phyloP scores from a whole-genome alignment of 768 basidiomycete genomes.

The Russula compacta region DNA sequence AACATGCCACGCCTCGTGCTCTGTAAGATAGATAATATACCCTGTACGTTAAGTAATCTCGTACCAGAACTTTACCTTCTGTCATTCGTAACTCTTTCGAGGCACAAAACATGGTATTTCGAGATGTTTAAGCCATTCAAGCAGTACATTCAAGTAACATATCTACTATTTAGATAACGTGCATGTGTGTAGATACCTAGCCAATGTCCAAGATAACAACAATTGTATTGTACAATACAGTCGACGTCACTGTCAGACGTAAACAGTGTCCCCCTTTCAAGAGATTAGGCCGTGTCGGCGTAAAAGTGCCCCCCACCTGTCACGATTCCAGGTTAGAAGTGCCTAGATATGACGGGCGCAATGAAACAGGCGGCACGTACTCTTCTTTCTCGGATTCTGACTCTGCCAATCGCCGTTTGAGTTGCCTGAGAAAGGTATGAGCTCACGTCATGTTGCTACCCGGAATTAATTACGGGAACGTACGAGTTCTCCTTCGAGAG shows the following conservation, averaged over 20 bases:
- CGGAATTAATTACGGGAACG: conserved; percentile 25
- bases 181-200: conserved; percentile 10
- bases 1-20: neutral
- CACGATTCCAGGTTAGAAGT: neutral
- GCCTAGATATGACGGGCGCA: neutral
- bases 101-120: neutral
- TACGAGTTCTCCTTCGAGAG: conserved; percentile 74
- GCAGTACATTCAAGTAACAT: conserved; percentile 15
- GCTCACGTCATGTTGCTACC: neutral
- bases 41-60: conserved; percentile 10
- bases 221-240: conserved; percentile 13
- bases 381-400: conserved; percentile 70
- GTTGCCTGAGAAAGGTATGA: conserved; percentile 36
- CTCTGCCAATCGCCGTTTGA: conserved; percentile 64
- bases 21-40: conserved; percentile 10
- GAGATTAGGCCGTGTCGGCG: conserved; percentile 38
- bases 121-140: neutral
- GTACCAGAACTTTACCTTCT: neutral
- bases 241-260: neutral
- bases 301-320: conserved; percentile 61
- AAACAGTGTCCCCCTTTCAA: conserved; percentile 13
- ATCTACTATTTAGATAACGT: conserved; percentile 19
- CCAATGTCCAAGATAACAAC: conserved; percentile 6
- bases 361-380: conserved; percentile 38
- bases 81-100: neutral